A percentile compares a stretch with the other conserved stretches of the same genome.
Conservation (phyloP, 805 yeast species). For the Lipomyces yamanashiensis region DNA sequence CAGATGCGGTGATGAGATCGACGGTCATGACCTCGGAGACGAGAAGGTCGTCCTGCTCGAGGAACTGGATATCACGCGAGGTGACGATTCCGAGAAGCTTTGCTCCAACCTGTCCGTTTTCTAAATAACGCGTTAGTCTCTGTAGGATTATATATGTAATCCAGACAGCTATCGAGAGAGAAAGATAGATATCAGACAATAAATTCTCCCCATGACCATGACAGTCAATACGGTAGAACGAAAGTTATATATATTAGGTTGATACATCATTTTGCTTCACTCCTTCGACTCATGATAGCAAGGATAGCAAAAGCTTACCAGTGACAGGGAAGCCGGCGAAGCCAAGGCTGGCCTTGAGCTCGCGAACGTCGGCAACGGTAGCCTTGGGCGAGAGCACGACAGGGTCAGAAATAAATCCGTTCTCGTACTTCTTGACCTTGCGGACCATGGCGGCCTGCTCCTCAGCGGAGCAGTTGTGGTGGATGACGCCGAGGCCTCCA, state of each 20-base stretch:
- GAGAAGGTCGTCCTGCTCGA: slow-evolving; percentile 65
- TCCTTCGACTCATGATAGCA: neutral
- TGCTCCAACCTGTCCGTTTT: slow-evolving; percentile 81
- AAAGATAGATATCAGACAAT: slow-evolving; percentile 22
- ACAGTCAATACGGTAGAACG: slow-evolving; percentile 90
- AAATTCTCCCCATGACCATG: slow-evolving; percentile 37
- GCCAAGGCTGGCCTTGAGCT: slow-evolving; percentile 72
- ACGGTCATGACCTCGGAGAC: slow-evolving; percentile 87
- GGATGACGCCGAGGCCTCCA: slow-evolving; percentile 98
- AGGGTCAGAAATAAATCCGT: slow-evolving; percentile 95
- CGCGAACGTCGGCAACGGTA: slow-evolving; percentile 81
- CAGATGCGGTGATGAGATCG: slow-evolving; percentile 79
- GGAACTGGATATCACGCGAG: slow-evolving; percentile 95
- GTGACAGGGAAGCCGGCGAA: slow-evolving; percentile 99
- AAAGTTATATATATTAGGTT: slow-evolving; percentile 70
- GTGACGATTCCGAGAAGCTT: slow-evolving; percentile 94
- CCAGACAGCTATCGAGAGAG: neutral
- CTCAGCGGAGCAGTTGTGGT: slow-evolving; percentile 94
- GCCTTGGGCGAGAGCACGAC: slow-evolving; percentile 76
- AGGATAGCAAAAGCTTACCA: slow-evolving; percentile 64
- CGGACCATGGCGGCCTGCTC: slow-evolving; percentile 99
- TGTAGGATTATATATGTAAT: neutral
- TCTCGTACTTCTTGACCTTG: slow-evolving; percentile 95
- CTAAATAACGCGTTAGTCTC: slow-evolving; percentile 52
- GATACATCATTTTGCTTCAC: slow-evolving; percentile 38